phyloP scores from a whole-genome alignment of 805 yeast species.

The Saccharomycopsis amapae region DNA sequence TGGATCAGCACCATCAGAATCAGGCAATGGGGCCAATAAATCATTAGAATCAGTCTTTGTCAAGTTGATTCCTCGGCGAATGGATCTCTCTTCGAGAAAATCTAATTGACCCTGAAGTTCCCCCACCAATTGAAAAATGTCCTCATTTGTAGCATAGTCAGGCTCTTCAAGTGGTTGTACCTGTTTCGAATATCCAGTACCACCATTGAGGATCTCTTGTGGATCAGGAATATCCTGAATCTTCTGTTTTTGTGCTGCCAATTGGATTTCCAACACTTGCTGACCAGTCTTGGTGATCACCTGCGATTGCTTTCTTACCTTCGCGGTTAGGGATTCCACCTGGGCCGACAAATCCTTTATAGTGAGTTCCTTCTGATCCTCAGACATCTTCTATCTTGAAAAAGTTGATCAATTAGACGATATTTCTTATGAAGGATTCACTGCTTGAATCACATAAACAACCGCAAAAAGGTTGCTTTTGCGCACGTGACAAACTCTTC shows the following conservation, averaged over 20 bases:
- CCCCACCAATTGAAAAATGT: constrained; percentile 76
- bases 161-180: constrained; percentile 27
- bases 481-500: too few relatives aligned
- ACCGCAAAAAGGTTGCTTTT: too few relatives aligned
- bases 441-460: too few relatives aligned
- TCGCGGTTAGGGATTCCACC: constrained; percentile 43
- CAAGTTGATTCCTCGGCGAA: constrained; percentile 63
- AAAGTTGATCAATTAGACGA: too few relatives aligned
- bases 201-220: constrained; percentile 22
- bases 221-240: constrained; percentile 28
- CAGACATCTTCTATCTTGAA: too few relatives aligned
- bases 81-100: constrained; percentile 65
- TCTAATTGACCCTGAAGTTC: constrained; percentile 88
- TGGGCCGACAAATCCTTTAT: constrained; percentile 31
- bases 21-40: constrained; percentile 59
- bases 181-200: constrained; percentile 14
- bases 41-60: constrained; percentile 34
- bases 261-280: constrained; percentile 64
- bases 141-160: constrained; percentile 74
- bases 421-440: too few relatives aligned
- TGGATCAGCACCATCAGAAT: constrained; percentile 72
- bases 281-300: constrained; percentile 73
- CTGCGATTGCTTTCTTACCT: constrained; percentile 58
- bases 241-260: constrained; percentile 41
- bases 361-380: background rate